These are phyloP conservation scores for Achaetomiella virescens DNA, from an alignment of 495 filamentous ascomycete genomes.

Conservation along the genomic window DNA sequence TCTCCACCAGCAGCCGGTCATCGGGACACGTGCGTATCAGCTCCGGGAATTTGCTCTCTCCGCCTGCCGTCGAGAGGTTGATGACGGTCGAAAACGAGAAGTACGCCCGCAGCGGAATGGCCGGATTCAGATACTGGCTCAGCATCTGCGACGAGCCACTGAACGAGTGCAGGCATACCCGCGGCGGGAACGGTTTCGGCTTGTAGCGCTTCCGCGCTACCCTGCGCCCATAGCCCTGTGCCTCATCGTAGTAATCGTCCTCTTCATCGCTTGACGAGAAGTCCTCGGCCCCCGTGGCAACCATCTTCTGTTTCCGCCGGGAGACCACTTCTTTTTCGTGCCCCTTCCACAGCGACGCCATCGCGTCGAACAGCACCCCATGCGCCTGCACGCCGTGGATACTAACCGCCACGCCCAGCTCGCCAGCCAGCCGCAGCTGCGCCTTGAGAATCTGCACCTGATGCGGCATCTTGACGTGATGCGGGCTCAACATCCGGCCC, in stretches of 20 bases:
- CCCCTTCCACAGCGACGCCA: conserved; percentile 75
- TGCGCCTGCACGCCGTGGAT: conserved; percentile 91
- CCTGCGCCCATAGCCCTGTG: conserved; percentile 11
- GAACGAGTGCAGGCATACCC: conserved; percentile 92
- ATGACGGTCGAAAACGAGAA: conserved; percentile 84
- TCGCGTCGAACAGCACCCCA: conserved; percentile 68
- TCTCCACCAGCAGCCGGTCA: conserved; percentile 77
- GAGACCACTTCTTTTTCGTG: conserved; percentile 66
- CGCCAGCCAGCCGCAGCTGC: conserved; percentile 80
- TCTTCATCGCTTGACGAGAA: conserved; percentile 41
- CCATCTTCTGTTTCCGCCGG: conserved; percentile 49
- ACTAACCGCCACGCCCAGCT: conserved; percentile 72
- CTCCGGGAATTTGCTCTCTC: conserved; percentile 42
- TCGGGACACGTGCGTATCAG: conserved; percentile 72
- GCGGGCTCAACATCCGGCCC: conserved; percentile 63
- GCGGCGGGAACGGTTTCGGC: conserved; percentile 67
- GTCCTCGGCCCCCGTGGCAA: conserved; percentile 41
- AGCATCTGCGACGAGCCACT: conserved; percentile 72
- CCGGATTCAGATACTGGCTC: conserved; percentile 68
- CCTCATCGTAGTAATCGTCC: conserved; percentile 17
- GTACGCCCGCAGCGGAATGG: conserved; percentile 71
- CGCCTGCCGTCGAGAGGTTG: conserved; percentile 57
- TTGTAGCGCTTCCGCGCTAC: conserved; percentile 13
- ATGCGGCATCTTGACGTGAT: conserved; percentile 71
- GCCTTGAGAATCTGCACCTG: conserved; percentile 69